These are phyloP conservation scores for Ascochyta lentis DNA, from an alignment of 2,329 filamentous ascomycete genomes.

Conservation along the genomic window DNA sequence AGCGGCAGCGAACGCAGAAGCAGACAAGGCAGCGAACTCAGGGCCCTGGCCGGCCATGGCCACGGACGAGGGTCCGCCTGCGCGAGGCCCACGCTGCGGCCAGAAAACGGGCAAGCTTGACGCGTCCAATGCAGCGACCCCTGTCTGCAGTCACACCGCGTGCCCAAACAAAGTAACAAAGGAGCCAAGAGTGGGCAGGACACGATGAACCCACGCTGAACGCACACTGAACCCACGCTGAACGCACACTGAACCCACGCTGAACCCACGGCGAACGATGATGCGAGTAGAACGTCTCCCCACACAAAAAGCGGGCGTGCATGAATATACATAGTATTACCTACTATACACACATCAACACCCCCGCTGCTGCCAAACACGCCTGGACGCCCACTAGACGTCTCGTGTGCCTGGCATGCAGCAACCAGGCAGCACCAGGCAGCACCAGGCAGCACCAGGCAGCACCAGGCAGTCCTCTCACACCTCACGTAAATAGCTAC, in stretches of 20 bases:
- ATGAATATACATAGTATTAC: not conserved
- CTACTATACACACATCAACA: too few species aligned
- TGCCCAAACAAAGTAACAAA: slow-evolving; percentile 6
- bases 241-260: not conserved
- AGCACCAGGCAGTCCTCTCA: not conserved
- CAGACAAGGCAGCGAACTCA: too few species aligned
- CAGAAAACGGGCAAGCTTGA: slow-evolving; percentile 2
- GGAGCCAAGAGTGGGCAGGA: not conserved
- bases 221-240: not conserved
- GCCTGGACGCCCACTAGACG: not conserved
- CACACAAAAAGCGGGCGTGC: slow-evolving; percentile 8
- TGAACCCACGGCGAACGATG: not conserved
- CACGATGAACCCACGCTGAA: not conserved
- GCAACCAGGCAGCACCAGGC: slow-evolving; percentile 15
- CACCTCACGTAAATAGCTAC: slow-evolving; percentile 13
- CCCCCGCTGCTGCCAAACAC: slow-evolving; percentile 1
- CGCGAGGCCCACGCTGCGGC: slow-evolving; percentile 13
- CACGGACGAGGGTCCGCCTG: not conserved
- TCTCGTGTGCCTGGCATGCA: slow-evolving; percentile 12
- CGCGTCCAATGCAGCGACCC: slow-evolving; percentile 3
- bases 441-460: slow-evolving; percentile 1
- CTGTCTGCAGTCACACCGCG: slow-evolving; percentile 13
- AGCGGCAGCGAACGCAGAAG: too few species aligned
- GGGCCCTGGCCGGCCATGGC: too few species aligned
- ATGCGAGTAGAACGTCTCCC: not conserved